phyloP scores from a whole-genome alignment of 169 alveolate genomes.

The Plasmodium inui region DNA sequence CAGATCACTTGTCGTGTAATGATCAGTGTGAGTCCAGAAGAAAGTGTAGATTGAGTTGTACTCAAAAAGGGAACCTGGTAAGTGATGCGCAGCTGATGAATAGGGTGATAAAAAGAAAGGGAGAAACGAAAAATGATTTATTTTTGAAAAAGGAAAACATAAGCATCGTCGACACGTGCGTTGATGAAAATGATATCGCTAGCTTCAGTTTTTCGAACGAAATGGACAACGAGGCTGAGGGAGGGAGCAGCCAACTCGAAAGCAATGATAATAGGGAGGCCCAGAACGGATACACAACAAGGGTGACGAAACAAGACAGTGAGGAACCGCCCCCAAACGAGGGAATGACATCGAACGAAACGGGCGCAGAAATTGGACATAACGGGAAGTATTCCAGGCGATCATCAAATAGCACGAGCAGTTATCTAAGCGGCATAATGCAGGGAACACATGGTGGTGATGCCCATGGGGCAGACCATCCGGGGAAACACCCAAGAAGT shows the following conservation, averaged over 20 bases:
- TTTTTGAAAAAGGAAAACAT: conserved; percentile 58
- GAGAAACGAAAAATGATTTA: conserved; percentile 10
- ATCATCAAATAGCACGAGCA: background rate
- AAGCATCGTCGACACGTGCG: conserved; percentile 64
- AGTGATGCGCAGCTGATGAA: conserved; percentile 11
- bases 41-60: background rate
- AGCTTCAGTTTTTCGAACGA: conserved; percentile 60
- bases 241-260: background rate
- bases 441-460: background rate
- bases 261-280: background rate
- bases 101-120: conserved; percentile 15
- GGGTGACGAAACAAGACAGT: background rate
- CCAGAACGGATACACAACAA: background rate
- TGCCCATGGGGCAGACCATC: background rate
- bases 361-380: background rate
- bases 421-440: background rate
- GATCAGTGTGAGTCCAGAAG: background rate
- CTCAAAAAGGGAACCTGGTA: background rate
- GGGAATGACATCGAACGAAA: background rate
- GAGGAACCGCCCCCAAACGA: background rate
- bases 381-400: background rate
- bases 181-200: conserved; percentile 70
- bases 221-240: background rate
- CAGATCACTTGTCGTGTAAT: background rate
- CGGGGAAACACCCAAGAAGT: background rate